Evolutionary conservation across 306 rosid genomes (phyloP).

Genomic region (Notholithocarpus densiflorus): DNA sequence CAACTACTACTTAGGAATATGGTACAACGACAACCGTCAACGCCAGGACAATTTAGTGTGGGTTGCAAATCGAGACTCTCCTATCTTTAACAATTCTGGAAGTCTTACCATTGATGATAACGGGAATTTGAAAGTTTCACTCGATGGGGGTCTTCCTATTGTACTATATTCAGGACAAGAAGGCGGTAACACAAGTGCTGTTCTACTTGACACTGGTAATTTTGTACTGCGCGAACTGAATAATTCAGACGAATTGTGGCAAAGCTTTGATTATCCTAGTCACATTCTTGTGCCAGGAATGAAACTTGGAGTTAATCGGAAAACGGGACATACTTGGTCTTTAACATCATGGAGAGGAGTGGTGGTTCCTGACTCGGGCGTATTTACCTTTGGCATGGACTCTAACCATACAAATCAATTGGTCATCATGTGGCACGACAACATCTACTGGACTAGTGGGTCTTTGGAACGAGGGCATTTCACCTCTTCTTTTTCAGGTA

Average conservation of each 20-base stretch:
- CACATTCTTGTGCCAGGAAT: constrained; percentile 26
- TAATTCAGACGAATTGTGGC: constrained; percentile 22
- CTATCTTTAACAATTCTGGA: too few relatives aligned
- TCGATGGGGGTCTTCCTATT: neutral
- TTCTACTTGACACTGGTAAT: constrained; percentile 18
- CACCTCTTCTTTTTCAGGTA: too few relatives aligned
- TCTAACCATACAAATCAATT: constrained; percentile 19
- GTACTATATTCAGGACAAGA: constrained; percentile 6
- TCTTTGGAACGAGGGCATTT: neutral
- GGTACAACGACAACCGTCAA: too few relatives aligned
- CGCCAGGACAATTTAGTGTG: too few relatives aligned
- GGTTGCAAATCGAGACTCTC: too few relatives aligned
- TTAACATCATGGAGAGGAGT: constrained; percentile 18
- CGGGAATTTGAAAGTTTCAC: constrained; percentile 25
- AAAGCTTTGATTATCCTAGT: constrained; percentile 31
- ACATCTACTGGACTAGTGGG: constrained; percentile 20
- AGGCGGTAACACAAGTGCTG: neutral
- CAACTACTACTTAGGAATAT: neutral
- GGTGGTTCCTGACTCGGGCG: neutral
- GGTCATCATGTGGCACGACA: constrained; percentile 15
- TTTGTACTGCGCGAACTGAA: constrained; percentile 20
- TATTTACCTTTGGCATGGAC: constrained; percentile 21
- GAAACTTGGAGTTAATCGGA: constrained; percentile 24
- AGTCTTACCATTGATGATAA: too few relatives aligned
- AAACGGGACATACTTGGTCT: constrained; percentile 18